Base-by-base conservation (phyloP, 352 stramenopile genomes). In the Thraustochytrium sp. region DNA sequence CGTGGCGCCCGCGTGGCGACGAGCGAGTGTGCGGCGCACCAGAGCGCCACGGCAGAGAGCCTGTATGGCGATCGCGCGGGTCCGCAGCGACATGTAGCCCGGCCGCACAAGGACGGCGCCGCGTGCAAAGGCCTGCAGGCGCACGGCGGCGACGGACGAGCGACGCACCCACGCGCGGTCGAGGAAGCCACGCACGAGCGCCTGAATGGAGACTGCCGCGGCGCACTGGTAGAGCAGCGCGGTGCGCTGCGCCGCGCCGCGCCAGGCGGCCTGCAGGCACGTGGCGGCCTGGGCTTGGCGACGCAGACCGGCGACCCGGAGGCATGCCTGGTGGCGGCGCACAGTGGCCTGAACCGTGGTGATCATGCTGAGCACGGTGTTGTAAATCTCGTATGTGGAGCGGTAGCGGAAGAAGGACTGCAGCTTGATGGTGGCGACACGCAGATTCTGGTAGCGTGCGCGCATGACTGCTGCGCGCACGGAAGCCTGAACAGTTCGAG, bases 341-440 rank as follows among this genome's bases (percentile, higher is more conserved):
- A 77, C 65, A 31, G 34, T 26, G 16, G 42, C 49, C 46, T 77
- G 65, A 21, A 77, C 65, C 31, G 31, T 21, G 13, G 34, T 31
- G 34, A 77, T 77, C 65, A 77, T 77, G 49, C 26, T 62, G 0
- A 55, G 26, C 65, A 77, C 42, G 26, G 49, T n/a, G 34, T 77
- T 62, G 31, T 77, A 77, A 2, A 77, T 55, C 49, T 77, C 42
- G 46, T 77, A 62, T 26, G 42, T 77, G 23, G 65, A 23, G 26
- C 65, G 65, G n/a, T 23, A 1, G 13, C 65, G 29, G 49, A 62
- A 77, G n/a, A 77, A 62, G 42, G 65, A 18, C n/a, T 80, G 68
- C 18, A 80, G 18, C 5, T 5, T 61, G 9, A 75, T 64, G 16
- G 53, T 34, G 11, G 44, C 46, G 0, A 29, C 37, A 34, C 68